phyloP scores from a whole-genome alignment of 2,329 filamentous ascomycete genomes.

The Aspergillus latus region DNA sequence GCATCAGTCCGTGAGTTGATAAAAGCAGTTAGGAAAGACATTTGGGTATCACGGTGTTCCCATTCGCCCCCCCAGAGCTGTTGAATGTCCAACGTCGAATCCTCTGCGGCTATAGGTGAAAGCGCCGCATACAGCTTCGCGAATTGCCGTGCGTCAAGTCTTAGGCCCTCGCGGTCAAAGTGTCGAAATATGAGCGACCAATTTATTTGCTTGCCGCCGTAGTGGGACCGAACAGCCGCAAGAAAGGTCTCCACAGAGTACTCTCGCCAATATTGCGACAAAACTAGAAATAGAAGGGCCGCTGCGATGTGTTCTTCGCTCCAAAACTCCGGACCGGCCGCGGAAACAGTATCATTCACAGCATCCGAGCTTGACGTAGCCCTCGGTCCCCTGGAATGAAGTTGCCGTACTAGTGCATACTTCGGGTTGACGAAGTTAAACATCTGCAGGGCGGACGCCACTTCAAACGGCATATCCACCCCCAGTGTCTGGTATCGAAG shows the following conservation, averaged over 20 bases:
- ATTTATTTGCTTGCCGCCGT: slow-evolving; percentile 57
- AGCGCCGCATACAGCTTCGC: slow-evolving; percentile 77
- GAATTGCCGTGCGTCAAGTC: slow-evolving; percentile 78
- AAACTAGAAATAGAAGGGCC: slow-evolving; percentile 71
- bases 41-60: slow-evolving; percentile 80
- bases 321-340: slow-evolving; percentile 62
- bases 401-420: slow-evolving; percentile 56
- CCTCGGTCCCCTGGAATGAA: slow-evolving; percentile 72
- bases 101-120: slow-evolving; percentile 65
- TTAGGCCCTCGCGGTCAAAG: slow-evolving; percentile 77
- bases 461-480: slow-evolving; percentile 43
- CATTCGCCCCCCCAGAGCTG: slow-evolving; percentile 85
- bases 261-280: slow-evolving; percentile 60
- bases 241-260: slow-evolving; percentile 69
- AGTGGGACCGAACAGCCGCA: slow-evolving; percentile 57
- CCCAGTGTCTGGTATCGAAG: slow-evolving; percentile 66
- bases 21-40: slow-evolving; percentile 92
- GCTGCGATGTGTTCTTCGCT: slow-evolving; percentile 79
- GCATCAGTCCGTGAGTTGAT: slow-evolving; percentile 77
- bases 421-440: slow-evolving; percentile 44
- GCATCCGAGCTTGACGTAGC: slow-evolving; percentile 75
- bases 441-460: slow-evolving; percentile 47
- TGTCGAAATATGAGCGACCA: slow-evolving; percentile 70
- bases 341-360: slow-evolving; percentile 59
- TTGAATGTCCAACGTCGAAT: slow-evolving; percentile 75